Evolutionary conservation across 495 filamentous ascomycete species (phyloP).

Genomic region (Melanomma pulvis-pyrius): DNA sequence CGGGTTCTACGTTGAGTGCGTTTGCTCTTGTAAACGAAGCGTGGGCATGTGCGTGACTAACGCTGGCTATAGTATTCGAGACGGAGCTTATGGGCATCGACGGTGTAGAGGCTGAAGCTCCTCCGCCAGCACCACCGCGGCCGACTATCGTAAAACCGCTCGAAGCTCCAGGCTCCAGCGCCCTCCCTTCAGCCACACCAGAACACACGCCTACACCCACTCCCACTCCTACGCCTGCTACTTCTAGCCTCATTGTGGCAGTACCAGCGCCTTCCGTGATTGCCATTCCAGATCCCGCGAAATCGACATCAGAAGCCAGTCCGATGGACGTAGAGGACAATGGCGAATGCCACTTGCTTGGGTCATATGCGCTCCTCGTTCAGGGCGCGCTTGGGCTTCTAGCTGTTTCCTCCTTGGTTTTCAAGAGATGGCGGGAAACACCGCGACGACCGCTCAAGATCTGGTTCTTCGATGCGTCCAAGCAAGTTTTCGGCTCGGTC

Average conservation of each 20-base stretch:
- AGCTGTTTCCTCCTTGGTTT: slow-evolving; percentile 83
- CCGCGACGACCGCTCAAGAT: slow-evolving; percentile 91
- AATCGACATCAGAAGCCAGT: slow-evolving; percentile 15
- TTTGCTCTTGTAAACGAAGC: slow-evolving; percentile 4
- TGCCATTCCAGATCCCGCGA: slow-evolving; percentile 10
- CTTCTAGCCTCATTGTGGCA: not conserved
- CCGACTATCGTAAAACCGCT: slow-evolving; percentile 20
- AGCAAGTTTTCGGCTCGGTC: slow-evolving; percentile 93
- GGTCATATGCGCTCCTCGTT: slow-evolving; percentile 83
- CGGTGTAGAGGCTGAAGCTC: slow-evolving; percentile 58
- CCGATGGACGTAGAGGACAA: slow-evolving; percentile 48
- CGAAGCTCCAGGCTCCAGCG: not conserved
- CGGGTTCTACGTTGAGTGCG: slow-evolving; percentile 69
- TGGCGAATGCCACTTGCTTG: slow-evolving; percentile 80
- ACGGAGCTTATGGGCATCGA: slow-evolving; percentile 88
- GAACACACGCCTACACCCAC: not conserved
- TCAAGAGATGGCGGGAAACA: slow-evolving; percentile 87
- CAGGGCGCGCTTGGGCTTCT: slow-evolving; percentile 85
- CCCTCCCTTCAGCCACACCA: not conserved
- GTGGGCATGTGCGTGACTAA: slow-evolving; percentile 33
- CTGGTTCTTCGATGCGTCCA: slow-evolving; percentile 95
- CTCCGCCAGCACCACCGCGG: slow-evolving; percentile 13
- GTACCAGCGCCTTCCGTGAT: slow-evolving; percentile 16
- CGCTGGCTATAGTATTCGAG: slow-evolving; percentile 69
- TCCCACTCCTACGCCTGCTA: slow-evolving; percentile 8